phyloP scores from a whole-genome alignment of 2,329 filamentous ascomycete genomes.

The Aspergillus sp. region DNA sequence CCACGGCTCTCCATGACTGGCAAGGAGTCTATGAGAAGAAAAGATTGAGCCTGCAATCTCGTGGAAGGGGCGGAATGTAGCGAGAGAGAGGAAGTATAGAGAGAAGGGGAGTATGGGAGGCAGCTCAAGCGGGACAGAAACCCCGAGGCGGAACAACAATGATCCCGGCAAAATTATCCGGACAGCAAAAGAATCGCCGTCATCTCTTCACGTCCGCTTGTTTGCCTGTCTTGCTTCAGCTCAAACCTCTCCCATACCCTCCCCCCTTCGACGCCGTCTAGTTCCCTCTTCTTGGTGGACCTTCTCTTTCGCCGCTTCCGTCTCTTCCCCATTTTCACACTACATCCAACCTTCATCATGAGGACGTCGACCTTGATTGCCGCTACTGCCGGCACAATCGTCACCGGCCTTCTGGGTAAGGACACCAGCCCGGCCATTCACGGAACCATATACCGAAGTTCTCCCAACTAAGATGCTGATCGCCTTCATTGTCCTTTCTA shows the following conservation, averaged over 20 bases:
- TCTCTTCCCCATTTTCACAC: constrained; percentile 12
- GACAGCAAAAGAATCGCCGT: constrained; percentile 13
- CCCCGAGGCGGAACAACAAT: constrained; percentile 41
- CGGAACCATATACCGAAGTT: not conserved
- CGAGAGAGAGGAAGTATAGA: not conserved
- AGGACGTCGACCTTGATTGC: constrained; percentile 61
- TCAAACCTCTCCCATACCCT: not conserved
- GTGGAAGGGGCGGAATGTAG: not conserved
- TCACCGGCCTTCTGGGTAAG: constrained; percentile 59
- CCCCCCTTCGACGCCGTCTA: not conserved
- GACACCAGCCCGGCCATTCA: constrained; percentile 17
- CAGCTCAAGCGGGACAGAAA: constrained; percentile 33
- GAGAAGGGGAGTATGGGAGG: not conserved
- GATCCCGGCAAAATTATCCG: constrained; percentile 40
- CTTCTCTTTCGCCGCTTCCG: not conserved
- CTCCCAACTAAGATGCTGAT: constrained; percentile 19
- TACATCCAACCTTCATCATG: constrained; percentile 39
- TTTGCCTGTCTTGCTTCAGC: not conserved
- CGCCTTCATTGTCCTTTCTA: constrained; percentile 21
- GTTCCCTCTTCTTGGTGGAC: not conserved
- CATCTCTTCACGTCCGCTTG: constrained; percentile 1
- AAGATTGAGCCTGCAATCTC: constrained; percentile 10
- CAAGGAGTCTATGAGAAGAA: constrained; percentile 8
- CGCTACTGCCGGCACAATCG: constrained; percentile 59
- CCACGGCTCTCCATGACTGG: constrained; percentile 56